Conservation (phyloP, 306 rosid genomes). For the Hylodesmum podocarpum region DNA sequence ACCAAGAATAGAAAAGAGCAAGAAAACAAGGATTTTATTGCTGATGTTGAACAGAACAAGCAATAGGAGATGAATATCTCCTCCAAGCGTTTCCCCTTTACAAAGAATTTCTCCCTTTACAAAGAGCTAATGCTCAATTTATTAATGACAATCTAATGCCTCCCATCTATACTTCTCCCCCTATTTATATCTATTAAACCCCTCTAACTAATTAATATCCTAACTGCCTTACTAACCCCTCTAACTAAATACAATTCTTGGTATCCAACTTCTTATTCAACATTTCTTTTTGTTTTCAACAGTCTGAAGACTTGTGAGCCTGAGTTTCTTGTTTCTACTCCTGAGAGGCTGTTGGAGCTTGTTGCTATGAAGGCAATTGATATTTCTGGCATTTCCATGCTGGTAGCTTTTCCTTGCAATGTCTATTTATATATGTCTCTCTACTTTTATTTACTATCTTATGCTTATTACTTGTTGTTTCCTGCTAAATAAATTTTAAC, state of each 20-base stretch:
- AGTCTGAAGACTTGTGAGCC: conserved; percentile 91
- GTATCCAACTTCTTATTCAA: conserved; percentile 27
- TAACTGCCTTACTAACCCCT: no score
- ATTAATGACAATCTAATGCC: no score
- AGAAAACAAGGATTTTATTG: no score
- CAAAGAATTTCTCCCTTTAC: no score
- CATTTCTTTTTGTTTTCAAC: conserved; percentile 33
- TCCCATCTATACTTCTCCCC: no score
- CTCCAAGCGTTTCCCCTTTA: no score
- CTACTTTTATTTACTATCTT: background rate
- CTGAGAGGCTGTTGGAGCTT: conserved; percentile 94
- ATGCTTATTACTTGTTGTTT: background rate
- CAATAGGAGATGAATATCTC: no score
- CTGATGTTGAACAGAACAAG: no score
- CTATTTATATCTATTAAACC: no score
- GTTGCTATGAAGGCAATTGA: conserved; percentile 78
- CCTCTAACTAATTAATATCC: no score
- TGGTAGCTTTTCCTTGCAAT: conserved; percentile 56
- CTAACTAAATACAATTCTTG: background rate
- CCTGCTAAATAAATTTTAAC: background rate
- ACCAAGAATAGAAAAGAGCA: no score
- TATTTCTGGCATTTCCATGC: conserved; percentile 75
- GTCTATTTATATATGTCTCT: background rate
- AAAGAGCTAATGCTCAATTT: no score
- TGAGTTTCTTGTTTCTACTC: conserved; percentile 89